Evolutionary conservation across 768 basidiomycete species (phyloP), one percentile per base, ranked within the genome.

Genomic region (Leccinum barrowsii): DNA sequence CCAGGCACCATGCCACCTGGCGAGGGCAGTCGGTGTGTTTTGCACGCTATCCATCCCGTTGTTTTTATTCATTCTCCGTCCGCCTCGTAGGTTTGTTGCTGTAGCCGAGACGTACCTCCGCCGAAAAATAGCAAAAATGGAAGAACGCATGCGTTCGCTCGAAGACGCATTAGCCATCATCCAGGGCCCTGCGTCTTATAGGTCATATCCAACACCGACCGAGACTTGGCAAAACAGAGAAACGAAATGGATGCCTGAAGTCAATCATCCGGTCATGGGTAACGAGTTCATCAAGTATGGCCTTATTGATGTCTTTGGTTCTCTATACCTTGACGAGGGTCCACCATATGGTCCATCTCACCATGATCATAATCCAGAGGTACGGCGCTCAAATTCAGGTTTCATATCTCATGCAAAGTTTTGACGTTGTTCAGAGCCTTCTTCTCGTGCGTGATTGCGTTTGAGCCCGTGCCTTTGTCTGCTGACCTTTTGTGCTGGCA

Each of bases 151-250:
- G 76, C 78, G 75, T 59, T 76, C 77, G 3, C 72, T 85, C 21
- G 83, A 85, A 66, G 82, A 82, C 62, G 83, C 82, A 17, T 65
- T 84, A 19, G 78, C 78, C 22, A 81, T 82, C 30, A 66, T 78
- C 21, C 76, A 82, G 52, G 63, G 73, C 24, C 65, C 71, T n/a
- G 67, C 74, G 48, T 76, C 78, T 19, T 63, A 72, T 56, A 61
- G 73, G 52, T 69, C 73, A 1, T 80, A 82, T 60, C 82, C 81
- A 1, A 65, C 81, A n/a, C 73, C 82, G 7, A 30, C 55, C n/a
- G 58, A 60, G 11, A 59, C 59, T 40, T 52, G 57, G 46, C 6
- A 63, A 24, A 26, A 63, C 3, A 66, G 68, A n/a, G 69, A 67
- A 6, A 72, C 74, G 8, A 75, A 76, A 28, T 26, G 34, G 2